A percentile compares a stretch with the other conserved stretches of the same genome.
phyloP scores from a whole-genome alignment of 805 yeast genomes.

The Pichia deserticola region DNA sequence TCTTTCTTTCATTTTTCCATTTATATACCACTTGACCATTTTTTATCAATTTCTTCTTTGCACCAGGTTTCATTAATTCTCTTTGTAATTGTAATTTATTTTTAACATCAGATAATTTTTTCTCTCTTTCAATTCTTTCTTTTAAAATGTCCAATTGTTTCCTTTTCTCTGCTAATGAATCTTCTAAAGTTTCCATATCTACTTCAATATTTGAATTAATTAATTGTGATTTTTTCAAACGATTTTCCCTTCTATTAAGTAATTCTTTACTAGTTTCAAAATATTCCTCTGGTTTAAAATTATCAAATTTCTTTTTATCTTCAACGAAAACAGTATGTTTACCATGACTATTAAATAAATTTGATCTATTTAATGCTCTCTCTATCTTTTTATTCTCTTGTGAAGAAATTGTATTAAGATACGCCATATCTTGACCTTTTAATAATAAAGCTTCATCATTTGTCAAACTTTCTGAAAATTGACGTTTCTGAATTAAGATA shows the following conservation, averaged over 20 bases:
- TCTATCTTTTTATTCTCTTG: constrained; percentile 61
- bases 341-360: constrained; percentile 49
- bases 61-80: constrained; percentile 87
- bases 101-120: constrained; percentile 61
- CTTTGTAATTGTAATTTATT: constrained; percentile 68
- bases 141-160: constrained; percentile 55
- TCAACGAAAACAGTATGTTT: constrained; percentile 85
- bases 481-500: constrained; percentile 57
- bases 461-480: constrained; percentile 44
- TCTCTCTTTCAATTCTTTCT: constrained; percentile 60
- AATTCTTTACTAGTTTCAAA: constrained; percentile 67
- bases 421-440: constrained; percentile 87
- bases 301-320: constrained; percentile 42
- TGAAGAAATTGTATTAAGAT: constrained; percentile 68
- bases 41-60: constrained; percentile 63
- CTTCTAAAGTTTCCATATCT: constrained; percentile 20
- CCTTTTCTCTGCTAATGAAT: constrained; percentile 32
- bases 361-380: constrained; percentile 42
- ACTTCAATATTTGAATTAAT: constrained; percentile 17
- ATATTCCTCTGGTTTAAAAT: constrained; percentile 55
- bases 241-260: constrained; percentile 59
- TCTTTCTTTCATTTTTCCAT: constrained; percentile 78
- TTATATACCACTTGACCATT: constrained; percentile 68
- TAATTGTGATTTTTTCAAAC: constrained; percentile 58
- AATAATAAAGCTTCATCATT: constrained; percentile 74